Evolutionary conservation across 768 basidiomycete species (phyloP).

Genomic region (Obba rivulosa): DNA sequence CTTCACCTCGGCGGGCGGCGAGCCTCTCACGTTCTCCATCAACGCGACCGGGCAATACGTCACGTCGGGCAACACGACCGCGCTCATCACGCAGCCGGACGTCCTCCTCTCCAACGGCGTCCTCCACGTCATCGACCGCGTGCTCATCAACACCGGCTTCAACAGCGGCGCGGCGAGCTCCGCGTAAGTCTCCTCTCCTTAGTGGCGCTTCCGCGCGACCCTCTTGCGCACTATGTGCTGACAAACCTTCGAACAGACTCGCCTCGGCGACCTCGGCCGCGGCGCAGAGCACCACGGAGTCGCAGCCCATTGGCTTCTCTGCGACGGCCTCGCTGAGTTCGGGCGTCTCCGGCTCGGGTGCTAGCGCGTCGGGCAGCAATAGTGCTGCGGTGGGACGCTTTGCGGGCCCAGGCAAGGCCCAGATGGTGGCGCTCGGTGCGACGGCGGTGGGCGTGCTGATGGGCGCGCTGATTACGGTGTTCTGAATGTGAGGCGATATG

Average conservation of each 20-base stretch:
- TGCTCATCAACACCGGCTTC: constrained; percentile 41
- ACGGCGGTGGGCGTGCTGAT: neutral
- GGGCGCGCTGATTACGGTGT: neutral
- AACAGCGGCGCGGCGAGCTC: constrained; percentile 42
- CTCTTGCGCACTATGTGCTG: neutral
- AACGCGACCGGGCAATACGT: constrained; percentile 60
- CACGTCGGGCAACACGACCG: constrained; percentile 38
- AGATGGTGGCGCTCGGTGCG: neutral
- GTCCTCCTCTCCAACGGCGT: constrained; percentile 65
- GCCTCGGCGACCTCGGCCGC: constrained; percentile 47
- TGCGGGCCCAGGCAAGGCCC: neutral
- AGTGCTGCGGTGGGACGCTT: neutral
- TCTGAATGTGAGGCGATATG: neutral
- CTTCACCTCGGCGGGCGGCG: constrained; percentile 52
- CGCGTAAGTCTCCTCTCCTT: constrained; percentile 38
- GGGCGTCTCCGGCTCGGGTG: neutral
- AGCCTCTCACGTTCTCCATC: constrained; percentile 41
- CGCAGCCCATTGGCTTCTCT: constrained; percentile 33
- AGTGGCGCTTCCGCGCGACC: neutral
- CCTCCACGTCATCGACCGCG: constrained; percentile 53
- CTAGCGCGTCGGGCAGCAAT: neutral
- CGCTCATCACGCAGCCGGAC: constrained; percentile 52
- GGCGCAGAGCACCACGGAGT: constrained; percentile 29
- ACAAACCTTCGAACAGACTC: constrained; percentile 17
- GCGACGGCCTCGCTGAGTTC: constrained; percentile 14